Evolutionary conservation across 192 early-diverging fungal species (phyloP).

Genomic region (Coemansia sp.): DNA sequence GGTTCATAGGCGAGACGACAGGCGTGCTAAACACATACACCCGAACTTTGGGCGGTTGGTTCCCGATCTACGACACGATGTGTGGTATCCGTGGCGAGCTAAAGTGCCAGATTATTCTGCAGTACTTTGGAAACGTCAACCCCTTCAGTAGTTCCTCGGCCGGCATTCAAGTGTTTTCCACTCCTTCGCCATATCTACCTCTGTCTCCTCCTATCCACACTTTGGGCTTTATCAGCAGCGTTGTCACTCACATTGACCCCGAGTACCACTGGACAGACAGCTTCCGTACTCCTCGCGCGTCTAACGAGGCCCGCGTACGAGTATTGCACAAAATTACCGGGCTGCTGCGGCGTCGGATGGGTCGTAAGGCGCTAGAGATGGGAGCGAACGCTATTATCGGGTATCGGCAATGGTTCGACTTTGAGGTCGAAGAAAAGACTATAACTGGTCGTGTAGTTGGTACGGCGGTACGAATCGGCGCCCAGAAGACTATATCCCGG

Average conservation of each 20-base stretch:
- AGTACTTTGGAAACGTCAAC: constrained; percentile 82
- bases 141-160: constrained; percentile 76
- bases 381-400: constrained; percentile 75
- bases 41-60: constrained; percentile 63
- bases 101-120: constrained; percentile 67
- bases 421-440: constrained; percentile 68
- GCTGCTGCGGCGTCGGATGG: constrained; percentile 68
- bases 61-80: constrained; percentile 78
- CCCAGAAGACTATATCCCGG: constrained; percentile 12
- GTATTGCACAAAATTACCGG: constrained; percentile 69
- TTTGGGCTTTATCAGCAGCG: constrained; percentile 71
- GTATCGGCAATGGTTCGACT: constrained; percentile 73
- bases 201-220: constrained; percentile 41
- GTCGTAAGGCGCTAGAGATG: constrained; percentile 73
- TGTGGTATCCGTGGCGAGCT: constrained; percentile 74
- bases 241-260: constrained; percentile 72
- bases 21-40: constrained; percentile 27
- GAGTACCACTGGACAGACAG: constrained; percentile 83
- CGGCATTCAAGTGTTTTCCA: constrained; percentile 68
- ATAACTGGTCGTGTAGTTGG: constrained; percentile 78
- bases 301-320: constrained; percentile 73
- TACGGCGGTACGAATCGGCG: constrained; percentile 66
- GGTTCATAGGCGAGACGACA: constrained; percentile 22
- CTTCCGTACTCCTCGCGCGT: constrained; percentile 75
- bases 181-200: constrained; percentile 54